phyloP scores from a whole-genome alignment of 1,284 basidiomycete species.

The Coniophora puteana region DNA sequence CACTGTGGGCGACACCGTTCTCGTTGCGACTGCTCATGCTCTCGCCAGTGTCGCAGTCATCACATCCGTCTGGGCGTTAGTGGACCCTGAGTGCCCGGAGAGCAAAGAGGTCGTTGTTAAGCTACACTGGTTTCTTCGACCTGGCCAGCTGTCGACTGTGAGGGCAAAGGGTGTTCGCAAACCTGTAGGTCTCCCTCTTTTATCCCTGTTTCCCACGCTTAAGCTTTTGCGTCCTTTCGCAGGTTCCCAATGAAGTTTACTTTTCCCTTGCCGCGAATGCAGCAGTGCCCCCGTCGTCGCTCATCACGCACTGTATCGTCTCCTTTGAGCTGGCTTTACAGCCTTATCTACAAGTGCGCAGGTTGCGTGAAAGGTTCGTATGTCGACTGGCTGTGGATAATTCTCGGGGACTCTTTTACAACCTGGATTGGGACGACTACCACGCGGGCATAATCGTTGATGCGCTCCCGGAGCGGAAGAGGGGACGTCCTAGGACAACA shows the following conservation, averaged over 20 bases:
- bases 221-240: conserved; percentile 3
- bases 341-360: too few relatives aligned
- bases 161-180: conserved; percentile 54
- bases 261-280: conserved; percentile 51
- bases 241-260: conserved; percentile 63
- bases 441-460: too few relatives aligned
- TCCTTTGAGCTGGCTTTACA: conserved; percentile 23
- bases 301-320: conserved; percentile 51
- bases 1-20: conserved; percentile 59
- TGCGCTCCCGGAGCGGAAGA: too few relatives aligned
- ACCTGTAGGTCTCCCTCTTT: conserved; percentile 41
- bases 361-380: conserved; percentile 42
- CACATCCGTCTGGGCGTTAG: conserved; percentile 59
- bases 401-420: conserved; percentile 57
- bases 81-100: conserved; percentile 19
- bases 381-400: conserved; percentile 63
- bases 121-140: conserved; percentile 70
- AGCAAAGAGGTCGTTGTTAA: conserved; percentile 56
- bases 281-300: conserved; percentile 43
- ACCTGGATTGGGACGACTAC: conserved; percentile 55
- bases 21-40: conserved; percentile 50
- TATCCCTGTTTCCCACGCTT: conserved; percentile 1
- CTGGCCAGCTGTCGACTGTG: conserved; percentile 52
- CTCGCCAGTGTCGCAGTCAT: conserved; percentile 68
- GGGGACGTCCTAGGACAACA: too few relatives aligned